Evolutionary conservation across 2,329 filamentous ascomycete species (phyloP).

Genomic region (Epichloe brachyelytri): DNA sequence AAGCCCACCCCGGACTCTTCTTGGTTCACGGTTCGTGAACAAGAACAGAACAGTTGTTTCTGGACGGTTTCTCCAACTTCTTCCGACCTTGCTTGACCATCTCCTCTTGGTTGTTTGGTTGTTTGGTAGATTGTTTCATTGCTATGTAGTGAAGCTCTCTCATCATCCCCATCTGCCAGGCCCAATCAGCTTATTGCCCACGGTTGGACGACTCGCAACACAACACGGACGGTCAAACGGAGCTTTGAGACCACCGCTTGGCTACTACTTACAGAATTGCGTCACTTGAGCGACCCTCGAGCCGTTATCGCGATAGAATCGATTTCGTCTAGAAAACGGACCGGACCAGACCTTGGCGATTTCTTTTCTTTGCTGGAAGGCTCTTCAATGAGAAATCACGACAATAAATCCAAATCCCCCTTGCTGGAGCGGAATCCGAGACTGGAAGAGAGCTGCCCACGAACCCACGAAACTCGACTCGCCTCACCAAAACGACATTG

Average conservation of each 20-base stretch:
- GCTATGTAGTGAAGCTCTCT: background rate
- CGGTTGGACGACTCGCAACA: background rate
- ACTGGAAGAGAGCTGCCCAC: background rate
- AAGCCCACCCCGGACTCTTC: constrained; percentile 8
- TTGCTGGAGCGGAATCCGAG: constrained; percentile 2
- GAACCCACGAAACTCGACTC: background rate
- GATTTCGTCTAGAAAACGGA: background rate
- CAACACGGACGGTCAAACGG: background rate
- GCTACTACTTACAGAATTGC: background rate
- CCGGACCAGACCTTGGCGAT: no score
- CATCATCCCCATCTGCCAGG: background rate
- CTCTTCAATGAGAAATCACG: constrained; percentile 4
- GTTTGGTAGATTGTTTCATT: no score
- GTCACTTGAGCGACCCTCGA: background rate
- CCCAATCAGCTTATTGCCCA: background rate
- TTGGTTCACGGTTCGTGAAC: background rate
- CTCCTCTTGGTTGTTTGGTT: background rate
- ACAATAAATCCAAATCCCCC: background rate
- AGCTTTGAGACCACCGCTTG: background rate
- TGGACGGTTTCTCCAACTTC: background rate
- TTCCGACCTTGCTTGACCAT: background rate
- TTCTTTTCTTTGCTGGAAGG: background rate
- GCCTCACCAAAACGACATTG: no score
- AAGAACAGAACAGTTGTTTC: background rate
- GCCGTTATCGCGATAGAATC: background rate